Evolutionary conservation across 2,329 filamentous ascomycete genomes (phyloP).

Genomic region (Pseudogymnoascus sp.): DNA sequence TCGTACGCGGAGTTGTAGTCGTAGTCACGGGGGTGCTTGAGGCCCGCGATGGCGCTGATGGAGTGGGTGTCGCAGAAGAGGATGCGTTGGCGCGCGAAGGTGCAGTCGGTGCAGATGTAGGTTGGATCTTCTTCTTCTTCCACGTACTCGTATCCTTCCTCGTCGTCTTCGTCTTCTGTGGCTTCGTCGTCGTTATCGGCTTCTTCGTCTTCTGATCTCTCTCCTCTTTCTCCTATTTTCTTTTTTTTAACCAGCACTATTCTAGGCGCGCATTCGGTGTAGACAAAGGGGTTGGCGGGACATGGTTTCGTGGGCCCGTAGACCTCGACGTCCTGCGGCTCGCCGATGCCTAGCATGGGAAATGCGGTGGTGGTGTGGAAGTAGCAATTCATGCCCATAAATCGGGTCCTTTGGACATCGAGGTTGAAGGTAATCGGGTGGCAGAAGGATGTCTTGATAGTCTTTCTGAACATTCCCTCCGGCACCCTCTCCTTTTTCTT

Average conservation of each 20-base stretch:
- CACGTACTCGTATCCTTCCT: no score
- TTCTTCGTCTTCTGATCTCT: no score
- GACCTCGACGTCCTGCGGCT: background rate
- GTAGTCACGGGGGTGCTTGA: conserved; percentile 14
- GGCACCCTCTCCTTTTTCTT: background rate
- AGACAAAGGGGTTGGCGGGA: background rate
- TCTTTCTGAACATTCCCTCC: background rate
- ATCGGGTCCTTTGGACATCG: background rate
- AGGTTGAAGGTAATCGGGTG: conserved; percentile 25
- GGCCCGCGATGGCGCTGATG: conserved; percentile 11
- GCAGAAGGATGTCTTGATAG: conserved; percentile 22
- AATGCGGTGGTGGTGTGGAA: conserved; percentile 24
- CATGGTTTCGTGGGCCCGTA: background rate
- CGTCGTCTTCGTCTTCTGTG: background rate
- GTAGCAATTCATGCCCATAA: conserved; percentile 5
- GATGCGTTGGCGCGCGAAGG: conserved; percentile 17
- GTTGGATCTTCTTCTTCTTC: conserved; percentile 5
- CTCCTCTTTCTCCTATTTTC: no score
- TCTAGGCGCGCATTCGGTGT: background rate
- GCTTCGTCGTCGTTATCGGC: background rate
- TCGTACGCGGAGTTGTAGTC: background rate
- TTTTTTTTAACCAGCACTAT: no score
- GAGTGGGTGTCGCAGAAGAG: conserved; percentile 18
- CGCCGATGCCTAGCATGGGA: conserved; percentile 20
- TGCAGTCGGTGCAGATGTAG: conserved; percentile 25